Evolutionary conservation across 768 basidiomycete genomes (phyloP).

Genomic region (Trametes villosa): DNA sequence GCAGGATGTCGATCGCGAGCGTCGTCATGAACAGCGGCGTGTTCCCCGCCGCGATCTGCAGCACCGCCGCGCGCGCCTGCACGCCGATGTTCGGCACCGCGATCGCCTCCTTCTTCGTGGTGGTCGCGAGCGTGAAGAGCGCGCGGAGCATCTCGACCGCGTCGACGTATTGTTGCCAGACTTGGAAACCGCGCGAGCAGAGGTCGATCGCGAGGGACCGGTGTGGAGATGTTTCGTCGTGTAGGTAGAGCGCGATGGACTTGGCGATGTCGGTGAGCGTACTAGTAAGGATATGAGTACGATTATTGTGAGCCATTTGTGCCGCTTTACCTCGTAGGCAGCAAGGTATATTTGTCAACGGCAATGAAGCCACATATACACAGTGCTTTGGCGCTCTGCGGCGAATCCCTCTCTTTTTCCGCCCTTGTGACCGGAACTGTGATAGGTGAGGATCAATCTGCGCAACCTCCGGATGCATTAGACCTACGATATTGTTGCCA

Average conservation of each 20-base stretch:
- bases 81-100: constrained; percentile 68
- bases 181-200: constrained; percentile 86
- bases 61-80: constrained; percentile 81
- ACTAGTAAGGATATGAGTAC: constrained; percentile 42
- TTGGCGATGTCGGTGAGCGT: constrained; percentile 83
- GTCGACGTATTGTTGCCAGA: constrained; percentile 95
- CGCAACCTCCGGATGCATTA: too few species aligned
- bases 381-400: constrained; percentile 67
- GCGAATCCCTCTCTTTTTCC: constrained; percentile 59
- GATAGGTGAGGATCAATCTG: neutral
- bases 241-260: constrained; percentile 77
- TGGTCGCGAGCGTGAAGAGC: constrained; percentile 81
- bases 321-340: constrained; percentile 65
- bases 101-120: constrained; percentile 68
- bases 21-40: constrained; percentile 95
- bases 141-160: constrained; percentile 86
- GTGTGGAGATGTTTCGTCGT: constrained; percentile 70
- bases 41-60: constrained; percentile 82
- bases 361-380: constrained; percentile 86
- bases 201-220: constrained; percentile 84
- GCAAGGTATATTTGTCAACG: constrained; percentile 73
- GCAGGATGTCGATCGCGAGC: constrained; percentile 85
- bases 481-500: constrained; percentile 68
- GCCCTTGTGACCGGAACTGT: constrained; percentile 38
- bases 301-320: neutral